These are phyloP conservation scores for Xylaria acuta DNA, from an alignment of 495 filamentous ascomycete species.

Conservation along the genomic window DNA sequence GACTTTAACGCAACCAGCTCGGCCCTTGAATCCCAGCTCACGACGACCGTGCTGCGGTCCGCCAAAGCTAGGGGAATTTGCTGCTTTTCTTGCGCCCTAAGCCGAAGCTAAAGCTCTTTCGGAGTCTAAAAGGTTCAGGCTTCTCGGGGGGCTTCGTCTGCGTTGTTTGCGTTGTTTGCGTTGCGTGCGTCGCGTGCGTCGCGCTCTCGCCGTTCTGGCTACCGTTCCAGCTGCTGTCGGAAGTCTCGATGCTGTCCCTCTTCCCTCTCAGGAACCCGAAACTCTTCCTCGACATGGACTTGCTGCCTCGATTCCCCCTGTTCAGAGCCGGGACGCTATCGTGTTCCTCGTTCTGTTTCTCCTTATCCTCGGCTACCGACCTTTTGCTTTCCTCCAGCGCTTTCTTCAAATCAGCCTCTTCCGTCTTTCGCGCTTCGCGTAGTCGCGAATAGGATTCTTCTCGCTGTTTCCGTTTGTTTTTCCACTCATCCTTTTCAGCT, in stretches of 20 bases:
- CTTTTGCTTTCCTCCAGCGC: conserved; percentile 53
- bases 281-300: conserved; percentile 56
- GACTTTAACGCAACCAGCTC: background rate
- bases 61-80: conserved; percentile 41
- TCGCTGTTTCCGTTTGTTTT: conserved; percentile 60
- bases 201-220: conserved; percentile 42
- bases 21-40: background rate
- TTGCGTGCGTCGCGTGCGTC: conserved; percentile 22
- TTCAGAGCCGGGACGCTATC: conserved; percentile 48
- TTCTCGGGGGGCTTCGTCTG: conserved; percentile 30
- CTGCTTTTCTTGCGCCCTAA: conserved; percentile 67
- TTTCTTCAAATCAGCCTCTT: conserved; percentile 49
- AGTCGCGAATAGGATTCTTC: conserved; percentile 41
- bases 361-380: conserved; percentile 49
- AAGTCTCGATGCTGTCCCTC: conserved; percentile 38
- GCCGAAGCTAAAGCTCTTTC: conserved; percentile 63
- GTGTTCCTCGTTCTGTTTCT: conserved; percentile 44
- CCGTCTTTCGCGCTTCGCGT: conserved; percentile 44
- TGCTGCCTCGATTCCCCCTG: conserved; percentile 46
- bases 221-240: conserved; percentile 42
- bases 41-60: background rate
- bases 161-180: conserved; percentile 12
- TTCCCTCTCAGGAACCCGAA: conserved; percentile 52
- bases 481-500: conserved; percentile 69
- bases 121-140: conserved; percentile 43